Evolutionary conservation across 108 stramenopile species (phyloP).

Genomic region (Skeletonema costatum): DNA sequence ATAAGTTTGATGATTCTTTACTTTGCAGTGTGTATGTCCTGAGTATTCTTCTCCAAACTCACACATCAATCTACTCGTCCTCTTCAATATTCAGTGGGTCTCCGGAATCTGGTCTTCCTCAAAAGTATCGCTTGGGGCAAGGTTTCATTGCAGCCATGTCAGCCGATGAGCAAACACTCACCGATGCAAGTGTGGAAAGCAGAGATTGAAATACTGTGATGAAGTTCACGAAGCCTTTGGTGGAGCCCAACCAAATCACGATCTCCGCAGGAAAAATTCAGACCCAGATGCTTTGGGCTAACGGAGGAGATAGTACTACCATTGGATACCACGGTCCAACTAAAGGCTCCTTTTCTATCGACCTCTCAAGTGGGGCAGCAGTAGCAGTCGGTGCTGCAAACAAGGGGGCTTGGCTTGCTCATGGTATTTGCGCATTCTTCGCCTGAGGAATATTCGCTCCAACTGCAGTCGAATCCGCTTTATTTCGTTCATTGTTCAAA

Average conservation of each 20-base stretch:
- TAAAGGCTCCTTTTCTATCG: background rate
- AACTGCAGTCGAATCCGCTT: slow-evolving; percentile 9
- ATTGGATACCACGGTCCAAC: background rate
- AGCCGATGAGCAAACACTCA: background rate
- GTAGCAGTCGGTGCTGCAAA: background rate
- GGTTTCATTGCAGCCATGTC: background rate
- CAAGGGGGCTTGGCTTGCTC: slow-evolving; percentile 1
- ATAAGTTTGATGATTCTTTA: background rate
- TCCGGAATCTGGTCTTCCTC: background rate
- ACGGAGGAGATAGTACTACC: background rate
- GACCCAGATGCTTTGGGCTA: background rate
- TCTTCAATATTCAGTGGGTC: background rate
- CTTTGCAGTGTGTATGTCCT: background rate
- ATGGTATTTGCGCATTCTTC: background rate
- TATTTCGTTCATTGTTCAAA: background rate
- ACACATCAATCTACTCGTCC: background rate
- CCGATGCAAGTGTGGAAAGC: background rate
- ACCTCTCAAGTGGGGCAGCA: background rate
- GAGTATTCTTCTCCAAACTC: too few species aligned
- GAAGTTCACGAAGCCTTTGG: slow-evolving; percentile 2
- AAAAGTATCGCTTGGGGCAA: background rate
- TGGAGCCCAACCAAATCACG: background rate
- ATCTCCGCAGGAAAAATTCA: background rate
- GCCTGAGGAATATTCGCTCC: slow-evolving; percentile 33
- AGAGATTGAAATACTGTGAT: background rate